phyloP scores from a whole-genome alignment of 2,329 filamentous ascomycete species.

The Talaromyces albobiverticillius region DNA sequence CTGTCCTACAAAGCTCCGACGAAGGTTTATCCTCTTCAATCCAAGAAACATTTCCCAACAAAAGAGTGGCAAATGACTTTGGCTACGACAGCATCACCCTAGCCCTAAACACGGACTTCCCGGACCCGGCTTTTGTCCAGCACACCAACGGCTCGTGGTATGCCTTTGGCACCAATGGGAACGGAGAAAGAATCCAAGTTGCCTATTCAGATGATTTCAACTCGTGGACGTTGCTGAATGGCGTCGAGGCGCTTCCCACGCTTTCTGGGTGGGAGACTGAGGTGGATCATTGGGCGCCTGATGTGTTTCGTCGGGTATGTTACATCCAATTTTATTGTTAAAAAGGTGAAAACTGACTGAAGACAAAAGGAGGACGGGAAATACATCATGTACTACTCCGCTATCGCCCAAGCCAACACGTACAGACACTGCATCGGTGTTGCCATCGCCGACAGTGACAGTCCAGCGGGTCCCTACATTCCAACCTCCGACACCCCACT shows the following conservation, averaged over 20 bases:
- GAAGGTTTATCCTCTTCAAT: not conserved
- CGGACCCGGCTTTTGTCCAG: constrained; percentile 48
- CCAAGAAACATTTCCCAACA: too few species aligned
- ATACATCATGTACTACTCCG: constrained; percentile 62
- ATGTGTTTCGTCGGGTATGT: constrained; percentile 51
- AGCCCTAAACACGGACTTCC: constrained; percentile 37
- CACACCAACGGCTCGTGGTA: constrained; percentile 52
- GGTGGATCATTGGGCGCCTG: constrained; percentile 60
- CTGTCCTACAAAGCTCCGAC: not conserved
- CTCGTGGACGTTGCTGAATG: constrained; percentile 47
- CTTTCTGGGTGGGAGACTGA: constrained; percentile 54
- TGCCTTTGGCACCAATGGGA: constrained; percentile 56
- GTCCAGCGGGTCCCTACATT: constrained; percentile 51
- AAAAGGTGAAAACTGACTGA: constrained; percentile 2
- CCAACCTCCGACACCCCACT: constrained; percentile 46
- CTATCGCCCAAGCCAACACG: constrained; percentile 38
- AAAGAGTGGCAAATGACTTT: not conserved
- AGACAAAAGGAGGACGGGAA: constrained; percentile 39
- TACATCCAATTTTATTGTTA: not conserved
- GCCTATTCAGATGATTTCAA: constrained; percentile 50
- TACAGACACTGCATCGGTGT: constrained; percentile 58
- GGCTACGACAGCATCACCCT: constrained; percentile 13
- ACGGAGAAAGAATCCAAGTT: constrained; percentile 53
- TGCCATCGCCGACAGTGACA: constrained; percentile 47
- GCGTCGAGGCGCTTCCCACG: constrained; percentile 54